Evolutionary conservation across 805 yeast genomes (phyloP), one percentile per base, ranked within the genome.

Genomic region (Saccharomycodes ludwigii): DNA sequence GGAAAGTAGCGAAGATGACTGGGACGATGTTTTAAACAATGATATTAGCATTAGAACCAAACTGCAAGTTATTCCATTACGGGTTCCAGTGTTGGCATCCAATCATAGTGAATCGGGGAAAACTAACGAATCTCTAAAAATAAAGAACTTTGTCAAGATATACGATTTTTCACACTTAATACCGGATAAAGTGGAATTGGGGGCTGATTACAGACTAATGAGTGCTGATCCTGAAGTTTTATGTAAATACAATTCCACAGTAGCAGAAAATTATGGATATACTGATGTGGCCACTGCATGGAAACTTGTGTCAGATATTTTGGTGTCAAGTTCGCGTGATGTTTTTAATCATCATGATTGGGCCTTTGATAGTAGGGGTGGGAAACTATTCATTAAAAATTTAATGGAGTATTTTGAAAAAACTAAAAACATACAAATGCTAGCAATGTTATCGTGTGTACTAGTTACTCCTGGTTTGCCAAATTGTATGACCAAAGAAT

Each of bases 391-490:
- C 15, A 63, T 83, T 0, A 63, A 63, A 17, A 70, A 72, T 37
- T 59, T 84, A 24, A 61, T 86, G 46, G 47, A 51, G 1, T 76
- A 76, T 43, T 84, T 76, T 47, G 91, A 77, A 43, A 55, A 45
- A 21, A 47, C 62, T 25, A 73, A 76, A 2, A 78, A 88, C 45
- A 55, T 83, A 18, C 96, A 88, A 51, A 83, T 88, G 94, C 58
- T 86, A 16, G 95, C 94, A 1, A 80, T 82, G 84, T 54, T 85
- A 41, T 71, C 88, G 3, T 82, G 94, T 54, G 64, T 83, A 4
- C 54, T 81, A 35, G 64, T 60, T 44, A 28, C 37, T 2, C 33
- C 29, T 15, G 37, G 37, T 10, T n/a, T n/a, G n/a, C n/a, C n/a
- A n/a, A n/a, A n/a, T n/a, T n/a, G n/a, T n/a, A 30, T 32, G 9